Evolutionary conservation across 495 filamentous ascomycete genomes (phyloP), one percentile per base, ranked within the genome.

Genomic region (Symbiotaphrina buchneri): DNA sequence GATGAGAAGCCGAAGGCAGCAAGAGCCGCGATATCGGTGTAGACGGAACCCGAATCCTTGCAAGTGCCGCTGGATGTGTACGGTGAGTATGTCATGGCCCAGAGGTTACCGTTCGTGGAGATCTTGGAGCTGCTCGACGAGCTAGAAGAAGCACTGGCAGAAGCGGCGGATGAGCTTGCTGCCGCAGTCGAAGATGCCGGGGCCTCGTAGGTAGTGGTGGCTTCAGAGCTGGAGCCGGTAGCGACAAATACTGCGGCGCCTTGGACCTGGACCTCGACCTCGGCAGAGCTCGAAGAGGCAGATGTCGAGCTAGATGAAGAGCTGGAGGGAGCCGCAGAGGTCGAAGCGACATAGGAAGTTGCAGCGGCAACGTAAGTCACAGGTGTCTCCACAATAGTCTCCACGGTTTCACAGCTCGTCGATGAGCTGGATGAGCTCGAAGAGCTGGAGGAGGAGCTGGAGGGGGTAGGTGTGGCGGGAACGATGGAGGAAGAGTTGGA

Each of bases 61-160:
- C 85, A 94, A 10, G 45, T 41, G 42, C 70, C 39, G 32, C 37
- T 37, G 37, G 38, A 32, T 43, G 57, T 56, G 59, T 83, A 95
- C 13, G 84, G 80, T 24, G 80, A 82, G 67, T 92, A 95, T 41
- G 87, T 80, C 46, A 94, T 81, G 58, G 74, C 78, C 72, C 77
- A 92, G 47, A 70, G 61, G 51, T 61, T 49, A 32, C 60, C 61
- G 38, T 53, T 56, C 31, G 54, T 56, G 33, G 44, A 37, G 44
- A 55, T 56, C 23, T 46, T 42, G 31, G 34, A 28, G 19, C 44
- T 39, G 26, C 11, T 22, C 10, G 22, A 8, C 24, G 41, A 36
- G 28, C 28, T 13, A 29, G 28, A 15, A 35, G 43, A 36, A 42
- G 27, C 45, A 19, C 20, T 38, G 25, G 10, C 18, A 15, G 37